These are phyloP conservation scores for Garcileccinum viscosum DNA, from an alignment of 1,284 basidiomycete species.

Conservation along the genomic window DNA sequence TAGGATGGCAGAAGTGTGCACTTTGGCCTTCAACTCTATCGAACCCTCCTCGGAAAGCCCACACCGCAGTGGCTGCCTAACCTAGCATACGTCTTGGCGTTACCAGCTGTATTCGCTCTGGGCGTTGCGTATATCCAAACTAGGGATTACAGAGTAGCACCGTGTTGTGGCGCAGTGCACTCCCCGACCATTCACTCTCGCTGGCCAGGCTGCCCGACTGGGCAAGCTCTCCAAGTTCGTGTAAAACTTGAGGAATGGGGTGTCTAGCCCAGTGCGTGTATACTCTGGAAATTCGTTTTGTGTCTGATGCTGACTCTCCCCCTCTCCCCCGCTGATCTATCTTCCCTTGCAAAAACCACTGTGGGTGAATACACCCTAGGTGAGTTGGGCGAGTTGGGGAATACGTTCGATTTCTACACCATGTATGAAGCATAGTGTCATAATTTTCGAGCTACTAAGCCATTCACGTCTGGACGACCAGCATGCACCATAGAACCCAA, in stretches of 20 bases:
- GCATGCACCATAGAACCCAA: conserved; percentile 47
- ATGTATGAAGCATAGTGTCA: conserved; percentile 37
- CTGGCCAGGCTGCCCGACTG: conserved; percentile 41
- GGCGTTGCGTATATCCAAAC: conserved; percentile 30
- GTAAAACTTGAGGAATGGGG: conserved; percentile 36
- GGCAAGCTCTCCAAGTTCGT: conserved; percentile 35
- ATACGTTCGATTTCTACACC: conserved; percentile 37
- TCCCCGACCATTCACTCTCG: conserved; percentile 34
- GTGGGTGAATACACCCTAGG: conserved; percentile 33
- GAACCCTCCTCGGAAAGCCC: conserved; percentile 1
- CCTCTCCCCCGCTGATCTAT: too few species aligned
- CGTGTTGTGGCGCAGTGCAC: conserved; percentile 39
- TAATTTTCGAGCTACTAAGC: neutral
- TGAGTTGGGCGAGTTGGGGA: conserved; percentile 31
- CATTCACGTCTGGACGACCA: conserved; percentile 18
- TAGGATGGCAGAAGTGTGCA: too few species aligned
- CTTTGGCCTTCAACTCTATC: conserved; percentile 12
- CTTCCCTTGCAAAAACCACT: too few species aligned
- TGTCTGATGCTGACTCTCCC: neutral
- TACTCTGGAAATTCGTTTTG: too few species aligned
- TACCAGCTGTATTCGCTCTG: conserved; percentile 34
- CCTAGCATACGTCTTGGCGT: conserved; percentile 28
- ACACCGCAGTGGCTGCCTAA: conserved; percentile 22
- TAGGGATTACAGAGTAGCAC: conserved; percentile 35
- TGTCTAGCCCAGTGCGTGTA: conserved; percentile 40